phyloP scores from a whole-genome alignment of 2,329 filamentous ascomycete genomes.

The Ascosphaera pollenicola region DNA sequence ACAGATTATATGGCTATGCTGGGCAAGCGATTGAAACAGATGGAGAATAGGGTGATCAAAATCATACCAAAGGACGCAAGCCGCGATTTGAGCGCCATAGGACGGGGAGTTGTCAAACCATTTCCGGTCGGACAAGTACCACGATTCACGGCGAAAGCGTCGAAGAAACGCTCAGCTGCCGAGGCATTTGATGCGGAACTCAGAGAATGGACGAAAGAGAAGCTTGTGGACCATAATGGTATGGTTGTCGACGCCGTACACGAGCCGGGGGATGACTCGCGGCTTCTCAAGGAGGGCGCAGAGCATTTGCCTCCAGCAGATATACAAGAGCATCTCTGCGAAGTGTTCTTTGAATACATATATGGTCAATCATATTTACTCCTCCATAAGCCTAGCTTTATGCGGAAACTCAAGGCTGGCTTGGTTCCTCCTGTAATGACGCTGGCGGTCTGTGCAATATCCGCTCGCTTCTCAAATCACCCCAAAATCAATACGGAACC shows the following conservation, averaged over 20 bases:
- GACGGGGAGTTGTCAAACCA: constrained; percentile 68
- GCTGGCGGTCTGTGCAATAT: constrained; percentile 82
- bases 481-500: constrained; percentile 55
- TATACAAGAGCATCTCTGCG: constrained; percentile 77
- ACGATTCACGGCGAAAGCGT: constrained; percentile 27
- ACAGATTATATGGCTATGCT: constrained; percentile 99
- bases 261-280: constrained; percentile 52
- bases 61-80: constrained; percentile 74
- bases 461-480: constrained; percentile 85
- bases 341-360: constrained; percentile 87
- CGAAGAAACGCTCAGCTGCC: constrained; percentile 64
- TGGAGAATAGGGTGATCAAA: constrained; percentile 96
- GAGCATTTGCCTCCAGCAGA: constrained; percentile 68
- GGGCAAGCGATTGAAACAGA: constrained; percentile 82
- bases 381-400: constrained; percentile 91
- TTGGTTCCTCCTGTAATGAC: constrained; percentile 74
- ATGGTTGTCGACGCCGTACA: constrained; percentile 30
- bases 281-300: constrained; percentile 56
- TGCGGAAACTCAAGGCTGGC: constrained; percentile 55
- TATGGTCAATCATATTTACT: constrained; percentile 92
- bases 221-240: constrained; percentile 20
- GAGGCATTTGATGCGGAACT: constrained; percentile 71
- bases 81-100: constrained; percentile 42
- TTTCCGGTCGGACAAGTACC: constrained; percentile 35
- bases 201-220: constrained; percentile 54